phyloP scores from a whole-genome alignment of 2,329 filamentous ascomycete species.

The Penicillium hordei region DNA sequence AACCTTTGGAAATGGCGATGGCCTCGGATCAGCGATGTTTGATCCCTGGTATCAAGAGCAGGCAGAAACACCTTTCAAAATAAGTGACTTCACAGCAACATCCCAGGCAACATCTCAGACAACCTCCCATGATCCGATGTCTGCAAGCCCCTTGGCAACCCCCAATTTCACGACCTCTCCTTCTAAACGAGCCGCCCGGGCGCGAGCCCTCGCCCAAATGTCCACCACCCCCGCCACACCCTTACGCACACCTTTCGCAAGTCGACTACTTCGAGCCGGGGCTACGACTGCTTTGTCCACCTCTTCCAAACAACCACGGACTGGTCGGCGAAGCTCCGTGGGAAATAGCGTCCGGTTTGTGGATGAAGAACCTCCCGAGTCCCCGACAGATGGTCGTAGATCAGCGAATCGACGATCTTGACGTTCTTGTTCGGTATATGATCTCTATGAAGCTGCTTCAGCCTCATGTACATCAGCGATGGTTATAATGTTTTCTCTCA shows the following conservation, averaged over 20 bases:
- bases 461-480: slow-evolving; percentile 20
- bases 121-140: slow-evolving; percentile 30
- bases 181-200: slow-evolving; percentile 48
- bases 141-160: slow-evolving; percentile 40
- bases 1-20: slow-evolving; percentile 20
- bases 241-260: slow-evolving; percentile 46
- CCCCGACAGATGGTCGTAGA: slow-evolving; percentile 40
- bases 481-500: slow-evolving; percentile 16
- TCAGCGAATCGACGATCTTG: slow-evolving; percentile 37
- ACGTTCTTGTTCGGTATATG: slow-evolving; percentile 17
- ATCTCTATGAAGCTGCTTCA: slow-evolving; percentile 2
- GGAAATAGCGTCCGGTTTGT: slow-evolving; percentile 44
- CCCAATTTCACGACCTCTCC: slow-evolving; percentile 47
- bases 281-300: slow-evolving; percentile 21
- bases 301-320: slow-evolving; percentile 28
- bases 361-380: slow-evolving; percentile 41
- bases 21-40: slow-evolving; percentile 31
- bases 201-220: slow-evolving; percentile 41
- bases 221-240: slow-evolving; percentile 50
- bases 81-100: slow-evolving; percentile 35
- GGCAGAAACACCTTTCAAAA: slow-evolving; percentile 39
- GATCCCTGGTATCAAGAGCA: slow-evolving; percentile 37
- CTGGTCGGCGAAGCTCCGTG: slow-evolving; percentile 29
- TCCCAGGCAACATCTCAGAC: slow-evolving; percentile 14
- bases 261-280: slow-evolving; percentile 36